Evolutionary conservation across 2,329 filamentous ascomycete species (phyloP), one percentile per base, ranked within the genome.

Genomic region (Tolypocladium inflatum): DNA sequence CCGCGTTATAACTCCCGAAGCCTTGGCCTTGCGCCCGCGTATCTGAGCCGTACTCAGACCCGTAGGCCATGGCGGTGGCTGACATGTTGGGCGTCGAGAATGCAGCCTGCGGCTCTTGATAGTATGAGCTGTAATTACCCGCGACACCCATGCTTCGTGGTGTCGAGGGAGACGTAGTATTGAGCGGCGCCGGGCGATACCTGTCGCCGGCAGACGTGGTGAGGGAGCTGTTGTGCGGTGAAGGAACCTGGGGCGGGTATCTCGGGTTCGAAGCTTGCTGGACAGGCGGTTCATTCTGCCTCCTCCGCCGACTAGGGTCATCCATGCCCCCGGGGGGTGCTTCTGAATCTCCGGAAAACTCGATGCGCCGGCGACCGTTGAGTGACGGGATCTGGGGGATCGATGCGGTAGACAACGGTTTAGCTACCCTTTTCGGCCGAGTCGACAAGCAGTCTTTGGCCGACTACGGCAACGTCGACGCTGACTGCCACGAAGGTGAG

Each of bases 221-320:
- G 55, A 72, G 63, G 35, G 70, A 65, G 54, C 66, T 74, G 67
- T 70, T 74, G 62, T 78, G 75, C 57, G 78, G 75, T 63, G 80
- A 73, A 56, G 78, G 72, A 61, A 81, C 75, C 64, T 80, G 77
- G 63, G 78, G 67, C 60, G 77, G 69, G 64, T 81, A 84, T 73
- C 80, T 78, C 55, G 77, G 71, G 70, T 77, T 79, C 73, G 80
- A 80, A 68, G 76, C 73, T 68, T 83, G 79, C 75, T 87, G 86
- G 73, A 81, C 78, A 71, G 84, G 80, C 75, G 82, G 79, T 75
- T 89, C 88, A 82, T 88, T 84, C 78, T 88, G 87, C 82, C 88
- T 87, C 78, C 85, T 81, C 70, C 84, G 80, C 71, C 82, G 84
- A 74, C 83, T 83, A 77, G 86, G 84, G 76, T 88, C 85, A 79